Evolutionary conservation across 1,284 basidiomycete genomes (phyloP).

Genomic region (Papiliotrema fonsecae): DNA sequence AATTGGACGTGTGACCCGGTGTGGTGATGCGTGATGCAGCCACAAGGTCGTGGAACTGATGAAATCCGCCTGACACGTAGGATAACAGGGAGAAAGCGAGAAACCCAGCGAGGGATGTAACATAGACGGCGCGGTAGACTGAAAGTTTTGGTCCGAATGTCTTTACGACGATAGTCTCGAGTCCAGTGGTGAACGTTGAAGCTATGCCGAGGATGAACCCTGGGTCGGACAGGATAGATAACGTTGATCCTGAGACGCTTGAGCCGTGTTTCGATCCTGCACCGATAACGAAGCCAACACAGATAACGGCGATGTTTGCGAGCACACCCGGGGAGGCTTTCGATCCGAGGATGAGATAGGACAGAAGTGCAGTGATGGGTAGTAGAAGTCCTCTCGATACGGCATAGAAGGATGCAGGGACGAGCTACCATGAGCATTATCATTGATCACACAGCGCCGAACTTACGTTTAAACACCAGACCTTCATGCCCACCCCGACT

Average conservation of each 20-base stretch:
- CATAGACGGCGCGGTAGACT: slow-evolving; percentile 1
- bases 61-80: background rate
- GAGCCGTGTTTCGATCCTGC: background rate
- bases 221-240: background rate
- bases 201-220: slow-evolving; percentile 3
- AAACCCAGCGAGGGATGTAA: slow-evolving; percentile 2
- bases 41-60: background rate
- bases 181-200: slow-evolving; percentile 1
- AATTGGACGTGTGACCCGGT: background rate
- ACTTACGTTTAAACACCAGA: slow-evolving; percentile 3
- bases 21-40: background rate
- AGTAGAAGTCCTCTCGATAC: slow-evolving; percentile 1
- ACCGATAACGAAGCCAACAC: slow-evolving; percentile 1
- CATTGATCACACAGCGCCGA: background rate
- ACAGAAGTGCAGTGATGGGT: background rate
- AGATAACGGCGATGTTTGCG: slow-evolving; percentile 1
- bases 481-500: slow-evolving; percentile 1
- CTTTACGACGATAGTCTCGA: slow-evolving; percentile 3
- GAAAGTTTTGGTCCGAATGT: background rate
- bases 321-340: background rate
- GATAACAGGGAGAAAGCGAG: background rate
- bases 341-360: background rate
- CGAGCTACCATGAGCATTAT: background rate
- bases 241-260: background rate
- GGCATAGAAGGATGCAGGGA: slow-evolving; percentile 1